phyloP scores from a whole-genome alignment of 2,329 filamentous ascomycete species.

The Neospermospora avenae region DNA sequence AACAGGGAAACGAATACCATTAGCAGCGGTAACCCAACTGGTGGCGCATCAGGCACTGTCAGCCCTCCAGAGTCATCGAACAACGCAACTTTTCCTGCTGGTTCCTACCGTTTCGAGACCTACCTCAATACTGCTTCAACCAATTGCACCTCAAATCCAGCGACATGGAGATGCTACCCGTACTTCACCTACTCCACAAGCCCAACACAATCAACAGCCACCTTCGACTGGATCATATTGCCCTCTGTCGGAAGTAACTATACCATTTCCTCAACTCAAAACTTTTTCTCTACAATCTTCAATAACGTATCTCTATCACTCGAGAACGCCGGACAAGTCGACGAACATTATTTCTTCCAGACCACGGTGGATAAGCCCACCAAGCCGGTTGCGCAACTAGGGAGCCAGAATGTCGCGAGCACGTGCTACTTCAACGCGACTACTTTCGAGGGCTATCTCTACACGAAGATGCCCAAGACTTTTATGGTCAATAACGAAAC shows the following conservation, averaged over 20 bases:
- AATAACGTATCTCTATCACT: conserved; percentile 48
- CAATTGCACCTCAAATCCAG: conserved; percentile 54
- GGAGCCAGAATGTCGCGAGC: conserved; percentile 43
- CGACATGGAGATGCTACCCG: conserved; percentile 62
- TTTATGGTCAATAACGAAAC: conserved; percentile 39
- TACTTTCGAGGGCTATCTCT: conserved; percentile 54
- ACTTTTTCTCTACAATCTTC: conserved; percentile 56
- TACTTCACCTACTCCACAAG: conserved; percentile 47
- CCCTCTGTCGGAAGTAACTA: conserved; percentile 41
- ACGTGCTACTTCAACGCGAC: conserved; percentile 59
- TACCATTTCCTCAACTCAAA: conserved; percentile 52
- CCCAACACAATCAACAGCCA: conserved; percentile 42
- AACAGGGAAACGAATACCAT: conserved; percentile 9
- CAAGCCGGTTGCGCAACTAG: conserved; percentile 44
- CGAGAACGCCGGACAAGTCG: conserved; percentile 43
- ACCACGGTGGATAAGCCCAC: conserved; percentile 51
- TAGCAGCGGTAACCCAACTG: conserved; percentile 9
- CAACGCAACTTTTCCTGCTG: conserved; percentile 50
- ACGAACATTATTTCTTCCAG: conserved; percentile 57
- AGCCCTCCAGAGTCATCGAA: conserved; percentile 18
- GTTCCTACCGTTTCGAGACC: conserved; percentile 59
- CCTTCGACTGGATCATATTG: conserved; percentile 61
- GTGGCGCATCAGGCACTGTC: conserved; percentile 19
- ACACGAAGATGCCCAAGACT: conserved; percentile 49
- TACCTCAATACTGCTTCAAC: conserved; percentile 51